Conservation (phyloP, 495 filamentous ascomycete genomes). For the Lentithecium fluviatile region DNA sequence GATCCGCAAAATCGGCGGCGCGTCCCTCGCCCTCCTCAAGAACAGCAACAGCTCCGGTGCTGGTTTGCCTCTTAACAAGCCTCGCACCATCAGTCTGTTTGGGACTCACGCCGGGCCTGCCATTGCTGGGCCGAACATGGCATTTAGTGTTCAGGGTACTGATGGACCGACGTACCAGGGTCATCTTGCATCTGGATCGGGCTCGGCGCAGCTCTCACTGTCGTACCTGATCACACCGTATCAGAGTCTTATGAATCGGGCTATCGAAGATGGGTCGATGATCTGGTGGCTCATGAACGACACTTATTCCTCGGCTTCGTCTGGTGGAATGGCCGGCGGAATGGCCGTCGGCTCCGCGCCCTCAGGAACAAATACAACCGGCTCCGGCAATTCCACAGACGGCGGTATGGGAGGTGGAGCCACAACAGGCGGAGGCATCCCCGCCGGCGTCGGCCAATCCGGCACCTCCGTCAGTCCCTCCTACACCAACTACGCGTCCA, state of each 20-base stretch:
- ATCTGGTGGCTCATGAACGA: background rate
- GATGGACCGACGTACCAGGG: too few species aligned
- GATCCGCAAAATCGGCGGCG: slow-evolving; percentile 57
- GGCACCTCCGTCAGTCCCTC: too few species aligned
- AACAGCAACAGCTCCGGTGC: slow-evolving; percentile 54
- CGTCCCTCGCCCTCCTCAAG: slow-evolving; percentile 62
- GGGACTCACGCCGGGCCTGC: slow-evolving; percentile 59
- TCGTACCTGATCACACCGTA: background rate
- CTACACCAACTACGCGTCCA: too few species aligned
- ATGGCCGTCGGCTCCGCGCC: too few species aligned
- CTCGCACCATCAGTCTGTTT: slow-evolving; percentile 57
- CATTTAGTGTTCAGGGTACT: background rate
- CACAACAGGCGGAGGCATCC: background rate
- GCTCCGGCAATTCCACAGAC: background rate
- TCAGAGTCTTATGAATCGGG: background rate
- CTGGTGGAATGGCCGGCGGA: too few species aligned
- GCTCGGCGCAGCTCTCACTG: background rate
- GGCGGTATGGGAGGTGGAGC: background rate
- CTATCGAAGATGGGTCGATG: background rate
- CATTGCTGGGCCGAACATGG: background rate
- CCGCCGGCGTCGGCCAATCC: too few species aligned
- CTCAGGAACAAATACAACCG: too few species aligned
- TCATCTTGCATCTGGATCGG: too few species aligned
- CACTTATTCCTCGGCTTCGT: too few species aligned
- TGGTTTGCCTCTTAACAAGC: slow-evolving; percentile 55